A percentile compares a stretch with the other conserved stretches of the same genome.
phyloP scores from a whole-genome alignment of 306 rosid species.

The Pyrus pyrifolia region DNA sequence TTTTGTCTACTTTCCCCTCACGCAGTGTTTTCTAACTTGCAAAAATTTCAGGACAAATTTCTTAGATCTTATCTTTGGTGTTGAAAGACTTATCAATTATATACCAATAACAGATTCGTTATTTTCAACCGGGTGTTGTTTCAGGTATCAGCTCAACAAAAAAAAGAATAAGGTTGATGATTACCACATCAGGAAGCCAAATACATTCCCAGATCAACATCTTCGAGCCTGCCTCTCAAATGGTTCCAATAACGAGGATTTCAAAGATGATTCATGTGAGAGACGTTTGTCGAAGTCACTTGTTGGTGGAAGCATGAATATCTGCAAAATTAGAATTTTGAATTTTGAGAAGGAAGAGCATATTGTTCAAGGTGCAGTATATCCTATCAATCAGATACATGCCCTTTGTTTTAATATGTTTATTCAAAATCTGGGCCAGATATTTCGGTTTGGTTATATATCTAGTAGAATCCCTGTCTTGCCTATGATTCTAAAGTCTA shows the following conservation, averaged over 20 bases:
- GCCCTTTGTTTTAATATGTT: not conserved
- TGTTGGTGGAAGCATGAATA: conserved; percentile 74
- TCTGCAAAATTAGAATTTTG: conserved; percentile 59
- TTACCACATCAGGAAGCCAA: conserved; percentile 39
- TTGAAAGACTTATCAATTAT: not conserved
- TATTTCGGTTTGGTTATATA: not conserved
- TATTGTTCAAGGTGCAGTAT: conserved; percentile 60
- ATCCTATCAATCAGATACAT: conserved; percentile 5
- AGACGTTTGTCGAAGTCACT: conserved; percentile 70
- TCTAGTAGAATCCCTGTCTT: conserved; percentile 15
- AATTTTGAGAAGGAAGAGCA: conserved; percentile 49
- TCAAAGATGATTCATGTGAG: conserved; percentile 46
- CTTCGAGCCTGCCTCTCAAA: conserved; percentile 37
- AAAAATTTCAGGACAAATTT: not conserved
- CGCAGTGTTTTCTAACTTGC: not conserved
- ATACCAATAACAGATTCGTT: not conserved
- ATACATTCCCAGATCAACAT: conserved; percentile 26
- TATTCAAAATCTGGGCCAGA: not conserved
- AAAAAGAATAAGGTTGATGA: conserved; percentile 61
- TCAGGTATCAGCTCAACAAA: conserved; percentile 70
- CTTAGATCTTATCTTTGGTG: not conserved
- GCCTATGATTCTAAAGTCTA: conserved; percentile 7
- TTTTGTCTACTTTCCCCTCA: not conserved
- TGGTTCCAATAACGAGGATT: conserved; percentile 43
- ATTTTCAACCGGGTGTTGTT: not conserved